Evolutionary conservation across 1,139 yeast species (phyloP).

Genomic region (Wickerhamomyces sp.): DNA sequence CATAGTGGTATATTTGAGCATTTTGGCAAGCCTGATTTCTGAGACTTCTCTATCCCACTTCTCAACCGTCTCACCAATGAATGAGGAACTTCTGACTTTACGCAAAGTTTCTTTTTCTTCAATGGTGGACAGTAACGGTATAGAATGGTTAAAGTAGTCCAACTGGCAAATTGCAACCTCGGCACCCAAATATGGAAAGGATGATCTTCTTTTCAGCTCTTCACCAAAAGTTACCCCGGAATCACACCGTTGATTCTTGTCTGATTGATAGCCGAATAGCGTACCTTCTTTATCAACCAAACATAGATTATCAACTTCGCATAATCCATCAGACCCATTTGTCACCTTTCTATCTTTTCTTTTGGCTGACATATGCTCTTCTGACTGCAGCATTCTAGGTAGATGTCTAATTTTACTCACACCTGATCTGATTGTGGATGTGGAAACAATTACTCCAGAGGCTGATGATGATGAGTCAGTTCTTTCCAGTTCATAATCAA

Average conservation of each 20-base stretch:
- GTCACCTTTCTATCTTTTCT: conserved; percentile 4
- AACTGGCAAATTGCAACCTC: conserved; percentile 32
- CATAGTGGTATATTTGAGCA: conserved; percentile 26
- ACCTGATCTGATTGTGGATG: conserved; percentile 22
- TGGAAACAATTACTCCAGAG: conserved; percentile 1
- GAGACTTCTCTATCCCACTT: conserved; percentile 26
- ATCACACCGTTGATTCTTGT: not conserved
- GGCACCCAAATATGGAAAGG: conserved; percentile 35
- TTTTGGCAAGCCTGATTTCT: conserved; percentile 25
- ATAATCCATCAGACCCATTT: not conserved
- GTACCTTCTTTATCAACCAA: not conserved
- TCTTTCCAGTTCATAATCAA: conserved; percentile 17
- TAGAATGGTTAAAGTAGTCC: conserved; percentile 22
- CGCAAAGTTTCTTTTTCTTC: conserved; percentile 5
- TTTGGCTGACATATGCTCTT: conserved; percentile 9
- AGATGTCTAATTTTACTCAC: conserved; percentile 28
- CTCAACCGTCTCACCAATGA: conserved; percentile 35
- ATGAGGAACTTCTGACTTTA: conserved; percentile 40
- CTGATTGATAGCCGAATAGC: not conserved
- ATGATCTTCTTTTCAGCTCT: conserved; percentile 38
- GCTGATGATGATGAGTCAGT: conserved; percentile 5
- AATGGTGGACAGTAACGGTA: conserved; percentile 1
- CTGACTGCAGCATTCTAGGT: conserved; percentile 21
- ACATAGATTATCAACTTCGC: not conserved
- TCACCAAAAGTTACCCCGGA: conserved; percentile 16